Evolutionary conservation across 306 rosid species (phyloP).

Genomic region (Trifolium repens): DNA sequence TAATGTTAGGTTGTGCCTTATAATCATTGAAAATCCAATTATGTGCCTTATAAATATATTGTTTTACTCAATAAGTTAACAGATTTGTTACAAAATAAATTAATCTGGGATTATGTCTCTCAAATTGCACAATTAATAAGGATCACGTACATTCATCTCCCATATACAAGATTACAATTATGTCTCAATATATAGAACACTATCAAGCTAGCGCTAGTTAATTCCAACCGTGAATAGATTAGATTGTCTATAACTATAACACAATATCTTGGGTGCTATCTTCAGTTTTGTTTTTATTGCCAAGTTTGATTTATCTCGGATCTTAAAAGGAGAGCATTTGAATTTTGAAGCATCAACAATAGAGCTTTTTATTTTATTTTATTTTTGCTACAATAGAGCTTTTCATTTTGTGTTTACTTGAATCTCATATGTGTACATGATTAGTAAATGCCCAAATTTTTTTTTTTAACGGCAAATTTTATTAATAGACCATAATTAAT

Average conservation of each 20-base stretch:
- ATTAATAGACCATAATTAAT: too few species aligned
- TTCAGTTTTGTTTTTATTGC: neutral
- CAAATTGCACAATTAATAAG: slow-evolving; percentile 32
- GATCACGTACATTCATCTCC: slow-evolving; percentile 36
- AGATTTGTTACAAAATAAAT: slow-evolving; percentile 11
- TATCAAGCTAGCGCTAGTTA: slow-evolving; percentile 1
- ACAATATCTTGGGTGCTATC: slow-evolving; percentile 38
- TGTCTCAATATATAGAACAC: slow-evolving; percentile 24
- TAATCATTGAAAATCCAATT: slow-evolving; percentile 22
- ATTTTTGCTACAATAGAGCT: too few species aligned
- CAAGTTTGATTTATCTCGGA: slow-evolving; percentile 19
- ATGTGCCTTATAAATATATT: slow-evolving; percentile 9
- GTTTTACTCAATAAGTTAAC: slow-evolving; percentile 15
- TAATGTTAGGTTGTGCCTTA: neutral
- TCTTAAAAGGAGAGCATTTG: slow-evolving; percentile 10
- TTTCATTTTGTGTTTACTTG: too few species aligned
- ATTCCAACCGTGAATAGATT: slow-evolving; percentile 32
- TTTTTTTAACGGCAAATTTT: too few species aligned
- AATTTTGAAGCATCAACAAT: too few species aligned
- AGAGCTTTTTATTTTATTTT: too few species aligned
- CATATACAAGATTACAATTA: slow-evolving; percentile 29
- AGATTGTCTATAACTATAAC: slow-evolving; percentile 8
- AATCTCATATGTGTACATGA: too few species aligned
- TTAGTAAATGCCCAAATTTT: too few species aligned
- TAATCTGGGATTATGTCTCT: slow-evolving; percentile 37